Percentiles rank a stretch among this genome's conserved stretches.
phyloP scores from a whole-genome alignment of 805 yeast species.

The Millerozyma miso region DNA sequence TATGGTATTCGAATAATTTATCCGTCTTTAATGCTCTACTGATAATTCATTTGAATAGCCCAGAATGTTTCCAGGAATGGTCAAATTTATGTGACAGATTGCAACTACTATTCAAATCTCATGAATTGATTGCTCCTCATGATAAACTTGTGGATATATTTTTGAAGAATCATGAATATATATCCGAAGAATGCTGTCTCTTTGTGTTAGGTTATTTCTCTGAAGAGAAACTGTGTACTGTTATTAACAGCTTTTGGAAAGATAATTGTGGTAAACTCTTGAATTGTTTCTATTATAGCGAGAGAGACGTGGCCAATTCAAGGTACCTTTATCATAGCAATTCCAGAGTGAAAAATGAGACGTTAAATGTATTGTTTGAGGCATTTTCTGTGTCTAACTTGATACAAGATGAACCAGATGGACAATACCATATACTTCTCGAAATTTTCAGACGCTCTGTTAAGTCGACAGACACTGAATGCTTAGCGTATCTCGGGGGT shows the following conservation, averaged over 20 bases:
- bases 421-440: conserved; percentile 28
- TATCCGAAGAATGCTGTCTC: conserved; percentile 35
- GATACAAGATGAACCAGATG: conserved; percentile 23
- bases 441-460: conserved; percentile 27
- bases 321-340: neutral
- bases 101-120: conserved; percentile 24
- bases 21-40: conserved; percentile 40
- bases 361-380: conserved; percentile 31
- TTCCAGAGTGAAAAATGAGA: conserved; percentile 20
- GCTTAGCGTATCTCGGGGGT: conserved; percentile 27
- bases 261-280: conserved; percentile 42
- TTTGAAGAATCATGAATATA: conserved; percentile 28
- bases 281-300: conserved; percentile 36
- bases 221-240: conserved; percentile 50
- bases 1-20: conserved; percentile 36
- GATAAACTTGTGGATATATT: conserved; percentile 41
- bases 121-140: conserved; percentile 39
- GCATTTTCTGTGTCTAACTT: conserved; percentile 32
- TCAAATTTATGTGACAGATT: conserved; percentile 32
- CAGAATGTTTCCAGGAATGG: conserved; percentile 28
- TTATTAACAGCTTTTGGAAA: conserved; percentile 49
- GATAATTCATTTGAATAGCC: conserved; percentile 17
- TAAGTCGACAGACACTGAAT: conserved; percentile 24
- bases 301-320: neutral
- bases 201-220: conserved; percentile 47